Base-by-base conservation (phyloP, 1,284 basidiomycete species). In the Pseudozyma sp. region DNA sequence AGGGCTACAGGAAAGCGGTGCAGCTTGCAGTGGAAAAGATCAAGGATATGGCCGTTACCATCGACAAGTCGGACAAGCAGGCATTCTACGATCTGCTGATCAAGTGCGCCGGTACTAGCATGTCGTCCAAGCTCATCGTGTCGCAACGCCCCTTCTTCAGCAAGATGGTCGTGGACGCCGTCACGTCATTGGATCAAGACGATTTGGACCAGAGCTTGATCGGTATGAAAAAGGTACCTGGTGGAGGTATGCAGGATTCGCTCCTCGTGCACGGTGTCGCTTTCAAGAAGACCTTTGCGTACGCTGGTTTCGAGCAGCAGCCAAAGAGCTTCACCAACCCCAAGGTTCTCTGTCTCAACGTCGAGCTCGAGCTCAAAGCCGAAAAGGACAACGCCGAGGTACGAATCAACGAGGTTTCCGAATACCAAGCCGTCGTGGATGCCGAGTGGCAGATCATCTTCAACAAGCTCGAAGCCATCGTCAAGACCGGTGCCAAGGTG, bases 401-500 rank as follows among this genome's bases (percentile, higher is more conserved):
- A 46, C 91, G 97, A 37, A 94, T 99, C 53, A 94, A 97, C 83
- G 92, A 93, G 50, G 96, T 99, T 33, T 75, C 77, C 48, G 83
- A 83, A 63, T 99, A 99, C 85, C 97, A 99, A 86, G 94, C 95
- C 7, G 97, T 99, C 77, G 97, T 99, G 61, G 94, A 99, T 83
- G 97, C 97, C 30, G 97, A 99, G 85, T 99, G 97, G 97, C 92
- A 95, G 81, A 99, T 99, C 86, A 99, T 99, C 85, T 99, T 95
- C 87, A 90, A 92, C 81, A 99, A 99, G 86, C 88, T 99, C 34
- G 92, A 97, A 81, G 94, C 94, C 1, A 97, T 99, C 83, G 93
- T 94, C 81, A 92, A 92, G 83, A 97, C 95, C 0, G 97, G 95
- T 34, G 97, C 97, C 46, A 95, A 97, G 85, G 94, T 99, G 63